These are phyloP conservation scores for Fraxinus angustifolia DNA, from an alignment of 305 asterid genomes.

Conservation along the genomic window DNA sequence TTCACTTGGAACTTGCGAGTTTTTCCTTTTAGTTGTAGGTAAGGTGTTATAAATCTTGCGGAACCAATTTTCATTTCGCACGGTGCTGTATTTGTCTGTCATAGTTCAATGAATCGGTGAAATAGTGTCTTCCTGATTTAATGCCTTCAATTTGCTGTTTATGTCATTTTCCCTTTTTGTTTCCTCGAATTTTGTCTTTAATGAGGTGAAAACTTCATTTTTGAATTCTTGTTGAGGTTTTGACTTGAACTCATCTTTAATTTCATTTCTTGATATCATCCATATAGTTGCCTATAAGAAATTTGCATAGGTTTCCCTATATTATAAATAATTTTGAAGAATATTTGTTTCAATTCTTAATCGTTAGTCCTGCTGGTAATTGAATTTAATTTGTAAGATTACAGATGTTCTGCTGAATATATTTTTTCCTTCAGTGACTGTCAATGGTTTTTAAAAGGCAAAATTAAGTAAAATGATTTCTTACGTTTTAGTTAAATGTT, in stretches of 20 bases:
- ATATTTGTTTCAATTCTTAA: not conserved
- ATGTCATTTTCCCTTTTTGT: not conserved
- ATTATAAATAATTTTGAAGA: not conserved
- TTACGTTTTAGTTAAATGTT: constrained; percentile 7
- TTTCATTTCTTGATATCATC: not conserved
- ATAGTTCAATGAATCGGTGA: not conserved
- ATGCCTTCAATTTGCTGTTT: not conserved
- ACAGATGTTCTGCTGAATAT: not conserved
- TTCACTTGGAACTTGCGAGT: not conserved
- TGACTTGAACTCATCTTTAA: not conserved
- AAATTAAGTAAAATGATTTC: not conserved
- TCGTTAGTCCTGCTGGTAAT: not conserved
- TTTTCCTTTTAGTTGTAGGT: not conserved
- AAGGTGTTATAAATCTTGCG: not conserved
- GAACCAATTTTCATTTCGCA: not conserved
- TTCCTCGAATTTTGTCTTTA: not conserved
- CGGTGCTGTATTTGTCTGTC: not conserved
- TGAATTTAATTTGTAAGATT: not conserved
- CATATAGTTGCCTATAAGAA: not conserved
- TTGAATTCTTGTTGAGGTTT: not conserved
- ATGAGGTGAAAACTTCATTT: not conserved
- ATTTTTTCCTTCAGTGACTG: not conserved
- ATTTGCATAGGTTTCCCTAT: not conserved
- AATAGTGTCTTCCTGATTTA: not conserved
- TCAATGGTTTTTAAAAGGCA: not conserved